phyloP scores from a whole-genome alignment of 1,284 basidiomycete genomes.

The Volvariella volvacea region DNA sequence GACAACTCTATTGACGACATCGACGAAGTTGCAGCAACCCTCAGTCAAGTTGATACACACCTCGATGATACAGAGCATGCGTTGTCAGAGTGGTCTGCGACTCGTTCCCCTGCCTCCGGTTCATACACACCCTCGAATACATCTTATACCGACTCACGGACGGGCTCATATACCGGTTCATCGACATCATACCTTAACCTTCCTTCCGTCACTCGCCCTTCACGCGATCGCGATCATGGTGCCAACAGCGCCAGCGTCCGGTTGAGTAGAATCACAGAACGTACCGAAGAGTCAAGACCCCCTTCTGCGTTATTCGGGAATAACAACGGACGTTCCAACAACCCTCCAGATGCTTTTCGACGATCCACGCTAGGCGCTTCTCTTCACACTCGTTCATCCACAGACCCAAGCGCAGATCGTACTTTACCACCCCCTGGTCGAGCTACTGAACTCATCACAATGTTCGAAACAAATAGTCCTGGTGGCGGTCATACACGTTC shows the following conservation, averaged over 20 bases:
- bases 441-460: slow-evolving; percentile 64
- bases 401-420: slow-evolving; percentile 33
- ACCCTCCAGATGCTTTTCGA: slow-evolving; percentile 32
- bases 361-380: slow-evolving; percentile 29
- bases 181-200: slow-evolving; percentile 34
- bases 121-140: slow-evolving; percentile 27
- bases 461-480: slow-evolving; percentile 57
- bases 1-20: slow-evolving; percentile 47
- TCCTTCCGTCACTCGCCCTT: slow-evolving; percentile 29
- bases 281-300: slow-evolving; percentile 49
- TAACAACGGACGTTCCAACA: slow-evolving; percentile 20
- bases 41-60: slow-evolving; percentile 59
- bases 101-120: slow-evolving; percentile 22
- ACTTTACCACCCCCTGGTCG: slow-evolving; percentile 49
- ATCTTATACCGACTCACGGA: slow-evolving; percentile 31
- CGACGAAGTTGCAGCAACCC: slow-evolving; percentile 61
- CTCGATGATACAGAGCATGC: slow-evolving; percentile 54
- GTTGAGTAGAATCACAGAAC: slow-evolving; percentile 58
- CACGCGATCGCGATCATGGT: slow-evolving; percentile 7
- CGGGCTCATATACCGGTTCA: slow-evolving; percentile 35
- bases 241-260: slow-evolving; percentile 28
- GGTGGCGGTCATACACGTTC: slow-evolving; percentile 40
- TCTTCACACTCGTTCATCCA: slow-evolving; percentile 34
- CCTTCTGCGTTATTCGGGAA: slow-evolving; percentile 29
- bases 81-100: slow-evolving; percentile 50